Evolutionary conservation across 306 rosid species (phyloP).

Genomic region (Trifolium repens): DNA sequence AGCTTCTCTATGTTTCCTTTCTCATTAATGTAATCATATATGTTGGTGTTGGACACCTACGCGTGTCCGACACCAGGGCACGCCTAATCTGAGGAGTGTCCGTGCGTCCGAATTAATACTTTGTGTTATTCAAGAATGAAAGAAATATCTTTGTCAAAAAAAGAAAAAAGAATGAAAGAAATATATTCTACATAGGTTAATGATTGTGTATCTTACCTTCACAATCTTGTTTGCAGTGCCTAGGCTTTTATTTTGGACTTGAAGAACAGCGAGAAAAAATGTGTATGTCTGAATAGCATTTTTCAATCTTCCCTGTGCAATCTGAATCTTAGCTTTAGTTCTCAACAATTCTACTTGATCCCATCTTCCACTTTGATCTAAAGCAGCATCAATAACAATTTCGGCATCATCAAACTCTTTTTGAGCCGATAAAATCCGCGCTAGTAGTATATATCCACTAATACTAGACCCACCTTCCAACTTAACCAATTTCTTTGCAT

Average conservation of each 20-base stretch:
- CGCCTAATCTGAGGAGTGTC: no score
- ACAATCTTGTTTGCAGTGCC: constrained; percentile 57
- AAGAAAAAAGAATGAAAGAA: not conserved
- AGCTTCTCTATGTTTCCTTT: no score
- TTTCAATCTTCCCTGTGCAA: constrained; percentile 77
- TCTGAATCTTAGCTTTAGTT: constrained; percentile 83
- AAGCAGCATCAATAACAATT: constrained; percentile 74
- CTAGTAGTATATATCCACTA: constrained; percentile 62
- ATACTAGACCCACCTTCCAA: constrained; percentile 80
- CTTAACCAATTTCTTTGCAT: constrained; percentile 66
- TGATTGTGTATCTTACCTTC: constrained; percentile 69
- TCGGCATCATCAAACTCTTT: constrained; percentile 77
- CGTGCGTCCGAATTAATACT: no score
- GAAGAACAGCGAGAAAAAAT: constrained; percentile 84
- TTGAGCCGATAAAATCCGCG: constrained; percentile 84
- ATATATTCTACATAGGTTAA: not conserved
- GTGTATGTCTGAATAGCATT: constrained; percentile 71
- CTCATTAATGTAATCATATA: no score
- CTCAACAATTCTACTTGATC: constrained; percentile 85
- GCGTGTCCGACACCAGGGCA: no score
- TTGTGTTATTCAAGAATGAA: not conserved
- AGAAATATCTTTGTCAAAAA: no score
- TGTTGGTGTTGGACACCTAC: no score
- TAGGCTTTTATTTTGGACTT: constrained; percentile 66
- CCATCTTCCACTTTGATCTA: constrained; percentile 89